A percentile compares a stretch with the other conserved stretches of the same genome.
These are phyloP conservation scores for Artemisia argyi DNA, from an alignment of 129 eudicot genomes.

Conservation along the genomic window DNA sequence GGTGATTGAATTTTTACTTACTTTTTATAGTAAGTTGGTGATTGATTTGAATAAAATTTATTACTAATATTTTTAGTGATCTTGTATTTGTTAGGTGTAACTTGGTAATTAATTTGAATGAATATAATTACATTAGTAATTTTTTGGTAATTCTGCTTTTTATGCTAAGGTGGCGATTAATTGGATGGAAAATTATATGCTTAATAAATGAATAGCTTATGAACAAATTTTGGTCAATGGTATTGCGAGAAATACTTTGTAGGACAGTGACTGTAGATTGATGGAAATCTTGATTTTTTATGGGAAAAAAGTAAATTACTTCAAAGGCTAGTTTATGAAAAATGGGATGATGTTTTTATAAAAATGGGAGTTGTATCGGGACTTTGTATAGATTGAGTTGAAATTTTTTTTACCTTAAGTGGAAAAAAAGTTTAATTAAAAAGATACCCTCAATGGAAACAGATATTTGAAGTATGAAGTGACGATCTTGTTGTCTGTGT, in stretches of 20 bases:
- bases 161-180: too few relatives aligned
- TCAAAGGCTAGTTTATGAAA: constrained; percentile 12
- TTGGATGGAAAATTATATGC: neutral
- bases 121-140: too few relatives aligned
- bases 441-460: neutral
- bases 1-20: too few relatives aligned
- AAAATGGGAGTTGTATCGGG: too few relatives aligned
- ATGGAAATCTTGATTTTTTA: too few relatives aligned
- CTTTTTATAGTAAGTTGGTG: neutral
- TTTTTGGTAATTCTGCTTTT: too few relatives aligned
- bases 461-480: neutral
- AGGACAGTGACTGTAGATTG: neutral
- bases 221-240: neutral
- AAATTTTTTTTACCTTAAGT: too few relatives aligned
- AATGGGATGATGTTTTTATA: neutral
- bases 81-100: too few relatives aligned
- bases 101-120: too few relatives aligned
- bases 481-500: neutral
- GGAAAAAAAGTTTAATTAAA: too few relatives aligned
- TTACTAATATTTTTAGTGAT: neutral
- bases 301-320: neutral
- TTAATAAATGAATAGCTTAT: neutral
- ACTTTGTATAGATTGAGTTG: too few relatives aligned
- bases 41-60: neutral
- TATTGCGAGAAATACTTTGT: neutral